Evolutionary conservation across 108 stramenopile genomes (phyloP), one percentile per base, ranked within the genome.

Genomic region (Nitzschia palea): DNA sequence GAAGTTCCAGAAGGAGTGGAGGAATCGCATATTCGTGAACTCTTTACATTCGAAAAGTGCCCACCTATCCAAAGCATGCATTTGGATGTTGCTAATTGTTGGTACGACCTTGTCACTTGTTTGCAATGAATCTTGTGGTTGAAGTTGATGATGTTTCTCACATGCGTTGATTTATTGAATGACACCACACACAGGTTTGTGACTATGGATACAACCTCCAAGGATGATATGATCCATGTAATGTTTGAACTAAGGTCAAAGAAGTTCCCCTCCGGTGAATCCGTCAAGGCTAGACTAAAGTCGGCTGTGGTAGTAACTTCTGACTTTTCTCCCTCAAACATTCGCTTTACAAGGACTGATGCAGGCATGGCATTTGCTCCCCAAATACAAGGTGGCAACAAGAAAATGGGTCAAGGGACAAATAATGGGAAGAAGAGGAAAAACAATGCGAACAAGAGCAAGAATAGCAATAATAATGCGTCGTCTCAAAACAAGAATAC

Each of bases 221-320:
- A 62, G 42, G 73, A 80, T 54, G 76, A 74, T 20, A 73, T 84
- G 76, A 31, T 85, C 68, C 22, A 62, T 58, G 69, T 85, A 3
- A 65, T 85, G 66, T 54, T 85, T 40, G 50, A 58, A 12, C 69
- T 85, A 9, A 64, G 78, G 28, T 25, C 55, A 27, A 67, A 71
- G 45, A 75, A 51, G 22, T 65, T 78, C 47, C 42, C 67, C n/a
- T 72, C 63, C n/a, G 80, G 78, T 4, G 78, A 86, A 40, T 67
- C 78, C 2, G 67, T 86, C 44, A 72, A 79, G 67, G 84, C 79
- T 2, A 68, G 84, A 22, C 71, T 81, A 22, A 86, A 82, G 57
- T 68, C 81, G n/a, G 68, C 61, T 9, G 45, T 55, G 34, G 43
- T 31, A 20, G 35, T 59, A 10, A 35, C 25, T 37, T 22, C n/a